Conservation (phyloP, 768 basidiomycete genomes). For the Boletus bicolor region DNA sequence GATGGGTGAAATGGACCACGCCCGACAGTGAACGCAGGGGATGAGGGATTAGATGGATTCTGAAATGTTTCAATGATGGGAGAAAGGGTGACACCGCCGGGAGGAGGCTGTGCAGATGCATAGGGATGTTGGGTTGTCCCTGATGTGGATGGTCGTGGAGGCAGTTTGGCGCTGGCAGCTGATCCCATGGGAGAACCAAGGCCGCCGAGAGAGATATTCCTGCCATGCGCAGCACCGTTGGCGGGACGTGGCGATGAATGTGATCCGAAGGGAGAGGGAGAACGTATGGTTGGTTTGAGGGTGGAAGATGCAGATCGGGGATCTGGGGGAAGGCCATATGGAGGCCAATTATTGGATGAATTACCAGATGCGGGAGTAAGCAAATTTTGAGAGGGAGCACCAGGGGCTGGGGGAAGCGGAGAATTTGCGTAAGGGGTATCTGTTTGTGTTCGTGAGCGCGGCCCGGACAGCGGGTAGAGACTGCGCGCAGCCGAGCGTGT, state of each 20-base stretch:
- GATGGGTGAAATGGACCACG: conserved; percentile 56
- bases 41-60: conserved; percentile 38
- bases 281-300: conserved; percentile 39
- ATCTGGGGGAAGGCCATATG: conserved; percentile 57
- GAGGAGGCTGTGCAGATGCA: conserved; percentile 47
- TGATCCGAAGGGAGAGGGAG: conserved; percentile 26
- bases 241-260: conserved; percentile 37
- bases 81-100: conserved; percentile 49
- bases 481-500: conserved; percentile 31
- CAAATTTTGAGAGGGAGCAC: conserved; percentile 29
- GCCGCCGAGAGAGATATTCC: conserved; percentile 50
- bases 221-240: conserved; percentile 45
- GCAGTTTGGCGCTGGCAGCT: conserved; percentile 39
- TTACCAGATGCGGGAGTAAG: conserved; percentile 38
- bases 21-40: conserved; percentile 55
- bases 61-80: conserved; percentile 70
- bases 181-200: conserved; percentile 38
- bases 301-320: conserved; percentile 54
- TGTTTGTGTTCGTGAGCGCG: conserved; percentile 45
- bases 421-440: conserved; percentile 48
- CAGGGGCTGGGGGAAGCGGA: conserved; percentile 41
- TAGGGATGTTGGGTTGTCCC: conserved; percentile 55
- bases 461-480: conserved; percentile 35
- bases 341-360: conserved; percentile 40
- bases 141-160: conserved; percentile 42